A percentile compares a stretch with the other conserved stretches of the same genome.
Conservation (phyloP, 192 early-diverging fungal species). For the Mortierella hygrophila region DNA sequence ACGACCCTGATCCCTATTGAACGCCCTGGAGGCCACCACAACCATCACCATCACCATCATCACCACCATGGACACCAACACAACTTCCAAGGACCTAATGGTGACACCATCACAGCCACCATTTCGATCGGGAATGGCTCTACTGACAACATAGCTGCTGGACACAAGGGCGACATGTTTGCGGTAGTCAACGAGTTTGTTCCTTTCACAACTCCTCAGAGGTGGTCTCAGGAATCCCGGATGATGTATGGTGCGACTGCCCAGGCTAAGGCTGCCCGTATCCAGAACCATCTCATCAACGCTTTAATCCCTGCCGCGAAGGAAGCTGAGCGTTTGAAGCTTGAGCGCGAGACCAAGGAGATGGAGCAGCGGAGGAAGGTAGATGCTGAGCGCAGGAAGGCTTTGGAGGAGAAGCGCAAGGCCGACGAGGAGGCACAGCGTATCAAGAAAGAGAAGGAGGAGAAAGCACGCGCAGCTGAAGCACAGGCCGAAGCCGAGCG, state of each 20-base stretch:
- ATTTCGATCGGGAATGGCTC: constrained; percentile 25
- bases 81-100: constrained; percentile 42
- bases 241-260: constrained; percentile 81
- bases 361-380: constrained; percentile 59
- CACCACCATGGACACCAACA: constrained; percentile 11
- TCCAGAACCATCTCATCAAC: constrained; percentile 77
- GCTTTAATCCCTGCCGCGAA: constrained; percentile 82
- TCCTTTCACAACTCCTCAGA: constrained; percentile 78
- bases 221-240: constrained; percentile 90
- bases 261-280: constrained; percentile 67
- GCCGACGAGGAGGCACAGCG: constrained; percentile 61
- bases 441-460: constrained; percentile 59
- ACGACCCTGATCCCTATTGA: constrained; percentile 37
- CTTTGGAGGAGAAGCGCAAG: constrained; percentile 53
- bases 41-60: constrained; percentile 32
- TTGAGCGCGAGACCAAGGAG: constrained; percentile 66
- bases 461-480: constrained; percentile 17
- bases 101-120: constrained; percentile 36
- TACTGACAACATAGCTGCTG: constrained; percentile 36
- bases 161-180: constrained; percentile 55
- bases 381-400: constrained; percentile 70
- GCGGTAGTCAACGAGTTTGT: constrained; percentile 76
- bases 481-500: constrained; percentile 33
- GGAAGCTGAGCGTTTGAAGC: constrained; percentile 70
- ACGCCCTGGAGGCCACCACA: constrained; percentile 25